Base-by-base conservation (phyloP, 352 stramenopile species). In the Phytopythium sindhum region DNA sequence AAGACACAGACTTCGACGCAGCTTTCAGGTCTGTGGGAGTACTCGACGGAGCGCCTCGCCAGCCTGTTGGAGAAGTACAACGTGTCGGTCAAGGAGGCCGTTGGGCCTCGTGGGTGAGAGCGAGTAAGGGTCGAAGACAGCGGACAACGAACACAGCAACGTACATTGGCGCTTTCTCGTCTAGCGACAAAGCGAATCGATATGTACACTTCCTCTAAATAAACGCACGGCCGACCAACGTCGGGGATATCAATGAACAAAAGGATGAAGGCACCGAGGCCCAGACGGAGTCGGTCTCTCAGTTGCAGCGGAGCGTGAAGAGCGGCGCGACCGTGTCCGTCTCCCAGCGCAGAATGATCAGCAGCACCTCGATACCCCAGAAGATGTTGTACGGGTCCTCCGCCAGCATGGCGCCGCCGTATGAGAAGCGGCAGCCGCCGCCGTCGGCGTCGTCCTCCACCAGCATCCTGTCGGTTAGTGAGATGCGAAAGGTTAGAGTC, bases 51-150 rank as follows among this genome's bases (percentile, higher is more conserved):
- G 58, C 73, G 81, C 24, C 75, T 90, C 39, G 69, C 75, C 28
- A 81, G 73, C 55, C 63, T 90, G 24, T 56, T 90, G 54, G 67
- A 85, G 48, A 90, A 90, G 57, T 90, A 90, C 77, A 88, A 86
- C 29, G 71, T 90, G 11, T 83, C 77, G 1, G 77, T 85, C 21
- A 72, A 66, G 1, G 57, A 48, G 33, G 54, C 54, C 5, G 31
- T 39, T 6, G 50, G 26, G 7, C 21, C 6, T 8, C 28, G 31
- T 1, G 23, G 17, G 29, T 56, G 28, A 53, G 45, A 9, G 44
- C 17, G 44, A 26, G 10, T 39, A 26, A 48, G 41, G 14, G n/a
- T 6, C 24, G 6, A 48, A 23, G 42, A 14, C 17, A n/a, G 21
- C 42, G 42, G 26, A 48, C 21, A n/a, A 48, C 4, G 21, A 48